Evolutionary conservation across 2,329 filamentous ascomycete genomes (phyloP), one percentile per base, ranked within the genome.

Genomic region (Curvularia spicifera): DNA sequence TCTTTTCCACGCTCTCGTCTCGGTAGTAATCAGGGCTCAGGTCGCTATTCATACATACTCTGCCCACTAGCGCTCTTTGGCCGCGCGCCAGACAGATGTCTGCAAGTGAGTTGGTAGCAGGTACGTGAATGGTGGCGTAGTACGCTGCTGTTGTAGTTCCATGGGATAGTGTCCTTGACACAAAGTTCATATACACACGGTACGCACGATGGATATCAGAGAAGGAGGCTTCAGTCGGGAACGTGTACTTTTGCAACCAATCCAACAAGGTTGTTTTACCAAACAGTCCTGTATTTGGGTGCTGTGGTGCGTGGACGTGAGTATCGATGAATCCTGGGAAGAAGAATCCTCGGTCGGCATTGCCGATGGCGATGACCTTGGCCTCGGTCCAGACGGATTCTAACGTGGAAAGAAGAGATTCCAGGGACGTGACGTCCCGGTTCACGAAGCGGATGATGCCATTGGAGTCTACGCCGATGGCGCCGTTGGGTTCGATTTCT

Each of bases 61-160:
- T 85, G 31, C 95, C 95, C 40, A 99, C 86, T 64, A 98, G 91
- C 6, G 95, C 95, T 52, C 95, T 84, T 78, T 99, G 95, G 44
- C 95, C 95, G 26, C 86, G 80, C 0, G 79, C 74, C n/a, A 91
- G 82, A 71, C 94, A 97, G 18, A 97, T 85, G 63, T 91, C 87
- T 0, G 93, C 91, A 5, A 99, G 88, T 7, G 97, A 84, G 73
- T 97, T 97, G n/a, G 95, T 99, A 1, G 93, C 87, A 0, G 86
- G 83, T 1, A 96, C 90, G 74, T 96, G 89, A 62, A 92, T 87
- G 26, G 95, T 98, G 57, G 94, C 94, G 76, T 91, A 98, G 83
- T 98, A 98, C n/a, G 91, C 87, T 5, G 93, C 93, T 10, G 91
- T 95, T 0, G 95, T 99, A 9, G 95, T 99, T 62, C 95, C 95